Percentiles rank a stretch among this genome's conserved stretches.
Evolutionary conservation across 2,329 filamentous ascomycete species (phyloP).

Genomic region (Sarocladiaceae sp.): DNA sequence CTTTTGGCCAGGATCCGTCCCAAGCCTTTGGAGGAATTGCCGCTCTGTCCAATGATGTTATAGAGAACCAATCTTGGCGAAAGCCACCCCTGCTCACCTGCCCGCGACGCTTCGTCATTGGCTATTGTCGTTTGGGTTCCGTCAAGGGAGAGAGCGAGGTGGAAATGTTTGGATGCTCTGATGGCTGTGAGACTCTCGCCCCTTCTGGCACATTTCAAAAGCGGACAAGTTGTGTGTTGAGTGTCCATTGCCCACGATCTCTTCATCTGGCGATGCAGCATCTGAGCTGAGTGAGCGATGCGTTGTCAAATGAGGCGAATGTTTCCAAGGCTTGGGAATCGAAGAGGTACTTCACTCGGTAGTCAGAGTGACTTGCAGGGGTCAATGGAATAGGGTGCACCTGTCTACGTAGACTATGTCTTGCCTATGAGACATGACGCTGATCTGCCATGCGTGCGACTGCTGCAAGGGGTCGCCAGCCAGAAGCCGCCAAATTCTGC

Average conservation of each 20-base stretch:
- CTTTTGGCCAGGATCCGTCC: constrained; percentile 1
- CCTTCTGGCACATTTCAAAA: too few relatives aligned
- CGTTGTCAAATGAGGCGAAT: constrained; percentile 8
- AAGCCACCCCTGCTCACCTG: background rate
- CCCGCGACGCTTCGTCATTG: too few relatives aligned
- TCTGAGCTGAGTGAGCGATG: constrained; percentile 8
- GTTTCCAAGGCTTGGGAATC: background rate
- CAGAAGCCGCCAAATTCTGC: background rate
- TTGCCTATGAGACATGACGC: background rate
- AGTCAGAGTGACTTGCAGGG: constrained; percentile 5
- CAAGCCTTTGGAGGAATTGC: constrained; percentile 3
- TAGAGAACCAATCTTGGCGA: background rate
- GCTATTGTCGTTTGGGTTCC: too few relatives aligned
- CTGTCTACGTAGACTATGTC: background rate
- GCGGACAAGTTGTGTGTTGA: too few relatives aligned
- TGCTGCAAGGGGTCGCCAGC: background rate
- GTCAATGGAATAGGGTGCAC: too few relatives aligned
- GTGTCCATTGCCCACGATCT: constrained; percentile 1
- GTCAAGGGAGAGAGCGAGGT: too few relatives aligned
- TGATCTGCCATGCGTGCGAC: constrained; percentile 3
- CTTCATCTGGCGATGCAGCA: background rate
- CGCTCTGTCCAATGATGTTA: background rate
- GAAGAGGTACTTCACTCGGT: constrained; percentile 1
- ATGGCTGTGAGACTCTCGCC: too few relatives aligned
- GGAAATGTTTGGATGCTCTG: too few relatives aligned